These are phyloP conservation scores for Pleurostoma richardsiae DNA, from an alignment of 2,329 filamentous ascomycete species.

Conservation along the genomic window DNA sequence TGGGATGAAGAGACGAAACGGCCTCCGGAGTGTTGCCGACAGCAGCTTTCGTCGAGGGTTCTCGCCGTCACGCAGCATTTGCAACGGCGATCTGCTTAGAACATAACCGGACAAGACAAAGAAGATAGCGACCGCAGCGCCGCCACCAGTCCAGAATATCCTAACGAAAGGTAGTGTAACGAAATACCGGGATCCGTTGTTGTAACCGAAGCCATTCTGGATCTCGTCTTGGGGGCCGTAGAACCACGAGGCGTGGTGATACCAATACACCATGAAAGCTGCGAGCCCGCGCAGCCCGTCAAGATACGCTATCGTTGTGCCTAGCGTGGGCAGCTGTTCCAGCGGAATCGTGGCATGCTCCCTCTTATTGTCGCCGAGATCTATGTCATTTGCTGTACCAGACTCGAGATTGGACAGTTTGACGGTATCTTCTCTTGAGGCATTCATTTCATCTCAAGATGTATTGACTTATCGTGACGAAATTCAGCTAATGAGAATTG, in stretches of 20 bases:
- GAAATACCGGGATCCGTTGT: background rate
- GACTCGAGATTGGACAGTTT: too few relatives aligned
- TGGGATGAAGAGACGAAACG: constrained; percentile 8
- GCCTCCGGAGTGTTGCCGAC: constrained; percentile 18
- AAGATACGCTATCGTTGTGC: background rate
- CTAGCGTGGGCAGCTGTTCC: too few relatives aligned
- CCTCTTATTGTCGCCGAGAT: too few relatives aligned
- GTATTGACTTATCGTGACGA: too few relatives aligned
- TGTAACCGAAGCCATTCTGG: background rate
- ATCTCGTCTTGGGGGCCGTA: background rate
- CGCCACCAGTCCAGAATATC: background rate
- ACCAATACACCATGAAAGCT: background rate
- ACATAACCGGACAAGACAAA: constrained; percentile 30
- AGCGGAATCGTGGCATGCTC: too few relatives aligned
- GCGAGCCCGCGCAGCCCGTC: background rate
- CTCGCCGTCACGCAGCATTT: background rate
- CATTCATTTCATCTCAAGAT: too few relatives aligned
- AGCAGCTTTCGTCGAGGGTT: background rate
- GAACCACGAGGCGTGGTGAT: background rate
- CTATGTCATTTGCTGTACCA: too few relatives aligned
- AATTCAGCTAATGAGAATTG: too few relatives aligned
- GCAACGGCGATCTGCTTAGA: constrained; percentile 19
- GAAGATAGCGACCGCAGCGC: constrained; percentile 22
- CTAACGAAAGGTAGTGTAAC: background rate
- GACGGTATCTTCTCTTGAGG: too few relatives aligned